Conservation (phyloP, 805 yeast species). For the Saturnispora zaruensis region DNA sequence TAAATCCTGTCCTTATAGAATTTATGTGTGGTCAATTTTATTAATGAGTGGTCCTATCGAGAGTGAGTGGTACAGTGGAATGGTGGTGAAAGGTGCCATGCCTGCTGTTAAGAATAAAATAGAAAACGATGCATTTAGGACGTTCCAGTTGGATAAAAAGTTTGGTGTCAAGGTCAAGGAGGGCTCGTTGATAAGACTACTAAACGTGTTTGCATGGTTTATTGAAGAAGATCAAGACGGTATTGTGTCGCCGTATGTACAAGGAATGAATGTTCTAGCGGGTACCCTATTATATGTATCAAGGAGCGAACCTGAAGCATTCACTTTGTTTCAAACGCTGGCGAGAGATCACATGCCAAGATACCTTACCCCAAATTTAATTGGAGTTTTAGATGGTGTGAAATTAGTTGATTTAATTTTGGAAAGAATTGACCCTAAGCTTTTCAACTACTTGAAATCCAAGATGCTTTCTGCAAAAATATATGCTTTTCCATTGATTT, state of each 20-base stretch:
- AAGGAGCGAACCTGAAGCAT: conserved; percentile 81
- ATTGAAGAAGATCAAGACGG: conserved; percentile 6
- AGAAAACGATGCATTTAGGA: conserved; percentile 55
- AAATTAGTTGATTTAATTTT: conserved; percentile 66
- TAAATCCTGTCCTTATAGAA: conserved; percentile 51
- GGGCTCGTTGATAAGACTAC: conserved; percentile 53
- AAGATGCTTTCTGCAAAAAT: conserved; percentile 73
- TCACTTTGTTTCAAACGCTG: conserved; percentile 55
- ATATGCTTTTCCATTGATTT: conserved; percentile 75
- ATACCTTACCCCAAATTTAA: conserved; percentile 66
- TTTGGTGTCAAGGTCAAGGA: conserved; percentile 67
- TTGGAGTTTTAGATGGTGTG: conserved; percentile 75
- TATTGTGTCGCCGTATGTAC: conserved; percentile 58
- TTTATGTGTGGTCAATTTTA: conserved; percentile 75
- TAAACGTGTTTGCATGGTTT: conserved; percentile 57
- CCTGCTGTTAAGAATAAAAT: conserved; percentile 2
- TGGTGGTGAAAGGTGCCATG: conserved; percentile 42
- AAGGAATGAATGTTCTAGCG: conserved; percentile 79
- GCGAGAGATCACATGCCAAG: conserved; percentile 62
- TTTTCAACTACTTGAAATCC: conserved; percentile 49
- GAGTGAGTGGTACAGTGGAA: conserved; percentile 44
- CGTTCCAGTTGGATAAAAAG: conserved; percentile 67
- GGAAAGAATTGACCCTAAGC: conserved; percentile 62
- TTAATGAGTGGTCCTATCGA: conserved; percentile 53
- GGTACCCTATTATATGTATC: conserved; percentile 77